These are phyloP conservation scores for Pseudogymnoascus sp. DNA, from an alignment of 2,329 filamentous ascomycete genomes.

Conservation along the genomic window DNA sequence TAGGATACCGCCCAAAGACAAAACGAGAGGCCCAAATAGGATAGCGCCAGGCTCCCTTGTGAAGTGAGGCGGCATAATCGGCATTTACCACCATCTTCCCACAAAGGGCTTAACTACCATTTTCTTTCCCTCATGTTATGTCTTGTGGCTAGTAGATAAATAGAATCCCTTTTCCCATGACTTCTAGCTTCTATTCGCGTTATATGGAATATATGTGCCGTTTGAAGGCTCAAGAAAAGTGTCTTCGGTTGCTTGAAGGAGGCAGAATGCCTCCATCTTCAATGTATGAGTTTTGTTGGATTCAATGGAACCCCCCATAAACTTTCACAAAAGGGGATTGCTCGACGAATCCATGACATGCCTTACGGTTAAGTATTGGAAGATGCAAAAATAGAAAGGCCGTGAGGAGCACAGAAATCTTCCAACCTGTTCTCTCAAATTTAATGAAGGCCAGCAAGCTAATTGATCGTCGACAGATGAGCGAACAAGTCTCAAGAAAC, in stretches of 20 bases:
- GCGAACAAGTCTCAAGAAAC: background rate
- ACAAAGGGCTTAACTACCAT: background rate
- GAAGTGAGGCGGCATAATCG: background rate
- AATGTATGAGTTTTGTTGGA: background rate
- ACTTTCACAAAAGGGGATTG: background rate
- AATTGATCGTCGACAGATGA: background rate
- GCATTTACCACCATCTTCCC: background rate
- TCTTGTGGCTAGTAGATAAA: background rate
- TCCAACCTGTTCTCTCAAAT: background rate
- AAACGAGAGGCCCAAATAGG: background rate
- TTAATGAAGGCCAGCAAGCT: background rate
- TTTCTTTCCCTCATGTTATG: background rate
- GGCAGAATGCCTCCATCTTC: background rate
- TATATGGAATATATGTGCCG: background rate
- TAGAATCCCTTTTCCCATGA: background rate
- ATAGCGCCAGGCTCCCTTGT: background rate
- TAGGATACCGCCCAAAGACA: background rate
- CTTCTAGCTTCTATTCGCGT: background rate
- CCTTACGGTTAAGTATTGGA: background rate
- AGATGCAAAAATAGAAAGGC: background rate
- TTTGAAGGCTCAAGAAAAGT: background rate
- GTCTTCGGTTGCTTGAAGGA: background rate
- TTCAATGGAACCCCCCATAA: background rate
- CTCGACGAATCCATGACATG: background rate
- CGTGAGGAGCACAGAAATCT: background rate